Conservation (phyloP, 169 alveolate genomes). For the Cyclospora cayetanensis region DNA sequence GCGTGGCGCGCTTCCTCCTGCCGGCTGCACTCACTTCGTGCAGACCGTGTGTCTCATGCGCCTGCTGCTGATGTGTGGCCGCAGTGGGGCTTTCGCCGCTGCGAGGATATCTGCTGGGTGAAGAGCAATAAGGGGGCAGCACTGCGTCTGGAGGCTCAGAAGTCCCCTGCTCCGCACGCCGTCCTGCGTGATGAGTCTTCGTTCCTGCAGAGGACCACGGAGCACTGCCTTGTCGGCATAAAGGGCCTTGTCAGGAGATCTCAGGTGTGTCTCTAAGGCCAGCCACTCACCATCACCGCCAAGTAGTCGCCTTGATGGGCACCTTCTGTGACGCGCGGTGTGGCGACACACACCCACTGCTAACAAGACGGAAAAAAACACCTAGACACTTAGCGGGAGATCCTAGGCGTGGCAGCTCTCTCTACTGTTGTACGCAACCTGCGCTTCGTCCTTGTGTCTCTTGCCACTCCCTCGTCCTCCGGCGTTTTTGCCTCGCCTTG, state of each 20-base stretch:
- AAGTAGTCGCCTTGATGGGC: background rate
- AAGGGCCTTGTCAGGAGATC: slow-evolving; percentile 89
- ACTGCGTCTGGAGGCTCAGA: slow-evolving; percentile 75
- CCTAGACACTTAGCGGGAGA: background rate
- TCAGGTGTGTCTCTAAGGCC: background rate
- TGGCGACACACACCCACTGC: background rate
- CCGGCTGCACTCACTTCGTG: too few species aligned
- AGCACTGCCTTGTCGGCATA: slow-evolving; percentile 95
- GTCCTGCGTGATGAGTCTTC: slow-evolving; percentile 34
- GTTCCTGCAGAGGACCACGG: slow-evolving; percentile 89
- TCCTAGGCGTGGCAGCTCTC: background rate
- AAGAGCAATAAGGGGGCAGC: slow-evolving; percentile 86
- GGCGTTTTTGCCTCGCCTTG: too few species aligned
- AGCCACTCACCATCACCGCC: too few species aligned
- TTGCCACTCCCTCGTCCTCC: too few species aligned
- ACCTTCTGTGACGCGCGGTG: background rate
- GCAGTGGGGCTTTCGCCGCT: slow-evolving; percentile 94
- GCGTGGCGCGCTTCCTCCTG: too few species aligned
- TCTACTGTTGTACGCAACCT: too few species aligned
- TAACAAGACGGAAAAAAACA: background rate
- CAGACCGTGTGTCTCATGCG: too few species aligned
- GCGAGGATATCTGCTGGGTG: slow-evolving; percentile 96
- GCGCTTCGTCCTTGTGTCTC: too few species aligned
- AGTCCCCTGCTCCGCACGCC: slow-evolving; percentile 73
- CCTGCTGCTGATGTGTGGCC: too few species aligned